Evolutionary conservation across 1,139 yeast species (phyloP), one percentile per base, ranked within the genome.

Genomic region (Lodderomyces theae): DNA sequence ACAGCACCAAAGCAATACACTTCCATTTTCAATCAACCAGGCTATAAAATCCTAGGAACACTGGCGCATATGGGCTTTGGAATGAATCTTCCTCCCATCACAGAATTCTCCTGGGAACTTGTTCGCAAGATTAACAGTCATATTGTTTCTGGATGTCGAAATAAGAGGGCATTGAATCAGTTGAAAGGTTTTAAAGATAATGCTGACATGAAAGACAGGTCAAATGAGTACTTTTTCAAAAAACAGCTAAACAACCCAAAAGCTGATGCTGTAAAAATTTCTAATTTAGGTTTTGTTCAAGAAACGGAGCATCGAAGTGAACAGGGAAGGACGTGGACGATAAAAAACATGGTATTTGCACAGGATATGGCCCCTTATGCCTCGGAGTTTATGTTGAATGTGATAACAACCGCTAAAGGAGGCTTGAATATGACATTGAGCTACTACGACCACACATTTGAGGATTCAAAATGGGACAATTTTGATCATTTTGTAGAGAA

Each of bases 341-440:
- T 70, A 12, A 51, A 46, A 1, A 61, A 69, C 40, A 48, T 69
- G 54, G 51, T 65, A 1, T 70, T 70, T 46, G 53, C 69, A 1
- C 76, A 70, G 45, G 72, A 67, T 43, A 39, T 68, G 39, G 63
- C 72, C 2, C 63, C 70, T 1, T 47, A 54, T 2, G 66, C 70
- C 1, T 49, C 69, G 7, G 74, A 70, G 26, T 64, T 69, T 42
- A 60, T 65, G 60, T 44, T 69, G 18, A 61, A 52, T 42, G 54
- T 63, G 8, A 52, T 69, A 5, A 60, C 69, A n/a, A 61, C 72
- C 1, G 47, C 57, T 1, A 18, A 38, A 2, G 69, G 71, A 0
- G 74, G 75, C 0, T 50, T 69, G 51, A 69, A 65, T 42, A 41
- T 69, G 23, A 69, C 67, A 9, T 49, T 65, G 38, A 60, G 64